These are phyloP conservation scores for Calonectria henricotiae DNA, from an alignment of 2,329 filamentous ascomycete genomes.

Conservation along the genomic window DNA sequence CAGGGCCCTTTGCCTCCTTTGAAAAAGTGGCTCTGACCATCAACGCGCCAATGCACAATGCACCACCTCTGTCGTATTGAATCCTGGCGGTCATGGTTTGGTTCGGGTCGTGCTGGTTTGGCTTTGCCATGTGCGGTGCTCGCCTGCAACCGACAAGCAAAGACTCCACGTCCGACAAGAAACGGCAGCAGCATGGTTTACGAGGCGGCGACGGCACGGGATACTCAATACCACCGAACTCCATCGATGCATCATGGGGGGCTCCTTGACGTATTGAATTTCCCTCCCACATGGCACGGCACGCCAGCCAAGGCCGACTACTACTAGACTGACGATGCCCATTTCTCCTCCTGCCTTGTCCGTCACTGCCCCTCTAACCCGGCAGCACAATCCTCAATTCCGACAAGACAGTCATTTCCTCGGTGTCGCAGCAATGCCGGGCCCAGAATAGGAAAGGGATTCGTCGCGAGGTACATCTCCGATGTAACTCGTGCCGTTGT, in stretches of 20 bases:
- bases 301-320: conserved; percentile 37
- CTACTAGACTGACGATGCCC: conserved; percentile 28
- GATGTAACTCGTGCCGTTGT: conserved; percentile 25
- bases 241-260: conserved; percentile 29
- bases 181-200: conserved; percentile 50
- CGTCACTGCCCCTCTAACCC: conserved; percentile 34
- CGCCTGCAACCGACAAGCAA: conserved; percentile 16
- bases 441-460: conserved; percentile 15
- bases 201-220: conserved; percentile 46
- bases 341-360: conserved; percentile 28
- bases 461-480: conserved; percentile 19
- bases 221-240: conserved; percentile 38
- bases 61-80: conserved; percentile 43
- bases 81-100: conserved; percentile 25
- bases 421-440: conserved; percentile 15
- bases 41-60: conserved; percentile 45
- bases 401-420: conserved; percentile 37
- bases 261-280: conserved; percentile 46
- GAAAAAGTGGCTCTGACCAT: conserved; percentile 25
- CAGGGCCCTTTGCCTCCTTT: conserved; percentile 23
- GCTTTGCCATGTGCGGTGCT: conserved; percentile 16
- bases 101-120: conserved; percentile 7
- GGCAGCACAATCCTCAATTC: conserved; percentile 35
- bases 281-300: conserved; percentile 44
- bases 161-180: conserved; percentile 47